Percentiles rank a stretch among this genome's conserved stretches.
These are phyloP conservation scores for Aspergillus aculeatinus DNA, from an alignment of 2,329 filamentous ascomycete genomes.

Conservation along the genomic window DNA sequence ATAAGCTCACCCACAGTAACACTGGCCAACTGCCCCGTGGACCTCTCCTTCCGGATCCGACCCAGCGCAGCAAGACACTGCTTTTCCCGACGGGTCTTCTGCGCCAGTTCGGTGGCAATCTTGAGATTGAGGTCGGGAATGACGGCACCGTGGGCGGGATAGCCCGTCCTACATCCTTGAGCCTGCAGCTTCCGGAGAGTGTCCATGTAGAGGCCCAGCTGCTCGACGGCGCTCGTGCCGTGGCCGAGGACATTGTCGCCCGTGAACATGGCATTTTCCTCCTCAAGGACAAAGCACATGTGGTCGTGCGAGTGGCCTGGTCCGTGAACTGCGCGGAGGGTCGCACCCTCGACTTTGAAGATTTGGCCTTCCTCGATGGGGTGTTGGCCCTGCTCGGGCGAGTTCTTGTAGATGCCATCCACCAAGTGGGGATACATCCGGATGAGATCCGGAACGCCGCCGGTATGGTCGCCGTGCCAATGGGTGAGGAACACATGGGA, in stretches of 20 bases:
- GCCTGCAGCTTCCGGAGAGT: conserved; percentile 35
- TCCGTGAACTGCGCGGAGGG: conserved; percentile 44
- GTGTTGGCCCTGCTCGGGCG: conserved; percentile 30
- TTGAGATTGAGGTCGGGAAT: conserved; percentile 42
- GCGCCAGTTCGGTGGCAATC: conserved; percentile 38
- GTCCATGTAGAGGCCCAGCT: conserved; percentile 40
- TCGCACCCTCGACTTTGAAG: conserved; percentile 43
- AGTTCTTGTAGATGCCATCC: conserved; percentile 39
- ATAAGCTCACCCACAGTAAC: conserved; percentile 43
- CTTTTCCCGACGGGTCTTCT: conserved; percentile 43
- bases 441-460: conserved; percentile 43
- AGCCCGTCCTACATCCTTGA: conserved; percentile 40
- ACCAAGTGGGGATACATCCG: conserved; percentile 29
- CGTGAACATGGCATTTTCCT: conserved; percentile 75
- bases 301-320: conserved; percentile 75
- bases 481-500: conserved; percentile 47
- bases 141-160: conserved; percentile 48
- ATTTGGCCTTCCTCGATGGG: conserved; percentile 39
- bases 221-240: conserved; percentile 42
- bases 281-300: conserved; percentile 68
- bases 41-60: conserved; percentile 4
- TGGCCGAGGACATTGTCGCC: conserved; percentile 76
- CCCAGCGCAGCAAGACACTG: conserved; percentile 40
- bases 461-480: conserved; percentile 49
- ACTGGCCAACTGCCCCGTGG: conserved; percentile 29